These are phyloP conservation scores for Hypoxylon sp. DNA, from an alignment of 2,329 filamentous ascomycete genomes.

Conservation along the genomic window DNA sequence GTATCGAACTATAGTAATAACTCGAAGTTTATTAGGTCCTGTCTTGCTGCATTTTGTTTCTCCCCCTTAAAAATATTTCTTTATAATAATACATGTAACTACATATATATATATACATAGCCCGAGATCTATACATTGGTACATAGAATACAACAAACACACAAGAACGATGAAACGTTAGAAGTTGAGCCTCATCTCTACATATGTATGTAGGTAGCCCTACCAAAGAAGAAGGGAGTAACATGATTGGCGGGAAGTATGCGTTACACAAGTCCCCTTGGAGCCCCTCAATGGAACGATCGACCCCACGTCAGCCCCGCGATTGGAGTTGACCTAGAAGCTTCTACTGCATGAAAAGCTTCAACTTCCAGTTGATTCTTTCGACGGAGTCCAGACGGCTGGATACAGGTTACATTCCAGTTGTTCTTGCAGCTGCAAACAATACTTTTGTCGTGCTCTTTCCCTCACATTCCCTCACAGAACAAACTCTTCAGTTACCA, in stretches of 20 bases:
- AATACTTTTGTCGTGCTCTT: constrained; percentile 1
- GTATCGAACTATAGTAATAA: too few relatives aligned
- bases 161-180: constrained; percentile 6
- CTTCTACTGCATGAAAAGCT: constrained; percentile 42
- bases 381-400: constrained; percentile 14
- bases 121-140: not conserved
- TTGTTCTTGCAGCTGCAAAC: constrained; percentile 28
- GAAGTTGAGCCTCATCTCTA: constrained; percentile 10
- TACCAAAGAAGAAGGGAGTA: not conserved
- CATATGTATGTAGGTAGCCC: not conserved
- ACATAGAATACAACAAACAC: not conserved
- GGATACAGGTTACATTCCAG: constrained; percentile 27
- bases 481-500: constrained; percentile 13
- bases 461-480: not conserved
- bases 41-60: too few relatives aligned
- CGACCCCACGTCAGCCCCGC: constrained; percentile 37
- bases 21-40: not conserved
- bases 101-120: not conserved
- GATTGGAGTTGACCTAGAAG: constrained; percentile 43
- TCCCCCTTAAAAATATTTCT: too few relatives aligned
- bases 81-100: too few relatives aligned
- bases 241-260: constrained; percentile 19
- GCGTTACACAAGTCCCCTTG: not conserved
- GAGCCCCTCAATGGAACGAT: constrained; percentile 12
- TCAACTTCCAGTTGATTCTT: constrained; percentile 34